These are phyloP conservation scores for Agaricus blazei DNA, from an alignment of 768 basidiomycete species.

Conservation along the genomic window DNA sequence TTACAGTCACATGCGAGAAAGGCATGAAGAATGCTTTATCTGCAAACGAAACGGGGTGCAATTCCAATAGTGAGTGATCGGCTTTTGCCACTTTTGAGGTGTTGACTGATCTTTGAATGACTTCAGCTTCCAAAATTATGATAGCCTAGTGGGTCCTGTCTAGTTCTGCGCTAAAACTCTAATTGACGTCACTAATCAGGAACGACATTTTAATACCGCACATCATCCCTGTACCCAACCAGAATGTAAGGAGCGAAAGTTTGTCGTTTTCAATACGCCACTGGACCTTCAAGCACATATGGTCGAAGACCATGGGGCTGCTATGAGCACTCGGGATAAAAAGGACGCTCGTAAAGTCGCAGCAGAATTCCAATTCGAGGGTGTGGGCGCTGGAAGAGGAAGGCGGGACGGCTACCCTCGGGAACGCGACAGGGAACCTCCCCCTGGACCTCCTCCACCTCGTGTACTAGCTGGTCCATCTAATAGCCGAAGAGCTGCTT, in stretches of 20 bases:
- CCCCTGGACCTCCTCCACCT: constrained; percentile 28
- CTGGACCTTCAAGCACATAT: constrained; percentile 91
- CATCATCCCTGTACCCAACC: constrained; percentile 78
- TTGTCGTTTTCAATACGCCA: constrained; percentile 86
- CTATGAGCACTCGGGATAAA: constrained; percentile 66
- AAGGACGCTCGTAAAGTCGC: constrained; percentile 65
- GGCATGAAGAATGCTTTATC: constrained; percentile 94
- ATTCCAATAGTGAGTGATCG: constrained; percentile 75
- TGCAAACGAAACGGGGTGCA: constrained; percentile 79
- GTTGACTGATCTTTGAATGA: background rate
- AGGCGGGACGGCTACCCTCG: constrained; percentile 33
- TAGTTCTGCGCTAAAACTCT: background rate
- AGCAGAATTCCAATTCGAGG: constrained; percentile 65
- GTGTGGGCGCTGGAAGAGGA: constrained; percentile 27
- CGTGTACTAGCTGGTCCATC: constrained; percentile 20
- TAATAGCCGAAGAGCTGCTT: constrained; percentile 54
- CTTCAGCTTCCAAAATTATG: constrained; percentile 72
- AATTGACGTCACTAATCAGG: constrained; percentile 32
- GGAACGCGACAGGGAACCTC: constrained; percentile 48
- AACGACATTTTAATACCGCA: constrained; percentile 66
- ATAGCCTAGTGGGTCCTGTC: constrained; percentile 51
- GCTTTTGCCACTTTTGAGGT: background rate
- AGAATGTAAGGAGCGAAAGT: constrained; percentile 79
- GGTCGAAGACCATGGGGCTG: constrained; percentile 75
- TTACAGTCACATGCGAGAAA: constrained; percentile 89